Base-by-base conservation (phyloP, 2,329 filamentous ascomycete species). In the Diplodia seriata region DNA sequence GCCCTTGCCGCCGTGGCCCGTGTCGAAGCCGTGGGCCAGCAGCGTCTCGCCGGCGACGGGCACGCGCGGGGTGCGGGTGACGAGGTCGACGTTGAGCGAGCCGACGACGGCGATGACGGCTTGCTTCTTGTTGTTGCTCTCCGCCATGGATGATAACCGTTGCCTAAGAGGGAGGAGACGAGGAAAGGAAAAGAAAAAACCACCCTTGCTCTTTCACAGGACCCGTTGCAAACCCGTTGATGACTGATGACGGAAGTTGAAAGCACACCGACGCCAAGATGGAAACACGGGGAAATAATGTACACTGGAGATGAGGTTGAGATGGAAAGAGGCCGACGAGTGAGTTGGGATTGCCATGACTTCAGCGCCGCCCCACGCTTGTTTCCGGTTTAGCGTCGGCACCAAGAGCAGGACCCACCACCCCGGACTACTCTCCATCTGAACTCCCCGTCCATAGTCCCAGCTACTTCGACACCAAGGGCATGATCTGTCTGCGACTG, bases 51-150 rank as follows among this genome's bases (percentile, higher is more conserved):
- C 95, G 0, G 91, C 89, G 1, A 85, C 82, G 1, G 95, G 94
- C 70, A 97, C 88, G 70, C 94, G 92, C 5, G 92, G 85, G 40
- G 95, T 95, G 74, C 92, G 89, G 50, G 93, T 94, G 70, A 97
- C 92, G 71, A 98, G 89, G 82, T 99, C 94, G 77, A 92, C 92
- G 81, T 98, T 98, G 70, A 99, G 89, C 40, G 94, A 98, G 73
- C 94, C 94, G 72, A 98, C 89, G 70, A 97, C 87, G 70, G 91
- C 90, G 78, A 98, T 95, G 59, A 82, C 76, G 31, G 43, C 8
- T 29, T 61, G 43, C 31, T n/a, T 9, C 26, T 54, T 20, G 53
- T 47, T 61, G 15, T 50, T 50, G 57, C 9, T 49, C 15, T 33
- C 20, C 43, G 36, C n/a, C 38, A n/a, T 15, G 33, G 23, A 26